phyloP scores from a whole-genome alignment of 1,139 yeast genomes.

The Blastobotrys capitulatus region DNA sequence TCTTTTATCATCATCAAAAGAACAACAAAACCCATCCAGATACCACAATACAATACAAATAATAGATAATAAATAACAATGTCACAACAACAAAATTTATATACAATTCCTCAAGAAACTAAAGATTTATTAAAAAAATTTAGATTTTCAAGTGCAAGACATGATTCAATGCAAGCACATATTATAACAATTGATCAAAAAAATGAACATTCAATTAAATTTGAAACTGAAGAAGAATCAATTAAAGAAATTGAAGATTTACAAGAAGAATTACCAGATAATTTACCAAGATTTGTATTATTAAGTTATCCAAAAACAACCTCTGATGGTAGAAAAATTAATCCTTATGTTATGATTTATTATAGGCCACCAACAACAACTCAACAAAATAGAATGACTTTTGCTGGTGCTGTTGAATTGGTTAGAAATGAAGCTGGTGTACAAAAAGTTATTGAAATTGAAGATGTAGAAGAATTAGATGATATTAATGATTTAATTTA shows the following conservation, averaged over 20 bases:
- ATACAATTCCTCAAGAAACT: conserved; percentile 63
- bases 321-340: conserved; percentile 64
- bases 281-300: conserved; percentile 67
- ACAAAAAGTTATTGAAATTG: conserved; percentile 38
- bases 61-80: background rate
- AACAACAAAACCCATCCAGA: too few species aligned
- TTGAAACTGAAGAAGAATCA: conserved; percentile 17
- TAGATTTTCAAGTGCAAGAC: conserved; percentile 65
- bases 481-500: conserved; percentile 17
- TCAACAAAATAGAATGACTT: conserved; percentile 74
- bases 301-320: conserved; percentile 71
- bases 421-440: conserved; percentile 76
- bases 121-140: conserved; percentile 59
- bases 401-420: conserved; percentile 83
- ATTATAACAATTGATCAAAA: conserved; percentile 41
- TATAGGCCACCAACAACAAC: conserved; percentile 84
- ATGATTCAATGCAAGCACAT: conserved; percentile 57
- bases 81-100: conserved; percentile 32
- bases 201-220: conserved; percentile 11
- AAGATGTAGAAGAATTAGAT: conserved; percentile 30
- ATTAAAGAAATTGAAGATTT: conserved; percentile 46
- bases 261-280: conserved; percentile 75
- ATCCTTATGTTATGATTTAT: conserved; percentile 72
- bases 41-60: too few species aligned
- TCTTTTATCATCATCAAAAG: too few species aligned